These are phyloP conservation scores for Effrenium voratum DNA, from an alignment of 73 alveolate genomes.

Conservation along the genomic window DNA sequence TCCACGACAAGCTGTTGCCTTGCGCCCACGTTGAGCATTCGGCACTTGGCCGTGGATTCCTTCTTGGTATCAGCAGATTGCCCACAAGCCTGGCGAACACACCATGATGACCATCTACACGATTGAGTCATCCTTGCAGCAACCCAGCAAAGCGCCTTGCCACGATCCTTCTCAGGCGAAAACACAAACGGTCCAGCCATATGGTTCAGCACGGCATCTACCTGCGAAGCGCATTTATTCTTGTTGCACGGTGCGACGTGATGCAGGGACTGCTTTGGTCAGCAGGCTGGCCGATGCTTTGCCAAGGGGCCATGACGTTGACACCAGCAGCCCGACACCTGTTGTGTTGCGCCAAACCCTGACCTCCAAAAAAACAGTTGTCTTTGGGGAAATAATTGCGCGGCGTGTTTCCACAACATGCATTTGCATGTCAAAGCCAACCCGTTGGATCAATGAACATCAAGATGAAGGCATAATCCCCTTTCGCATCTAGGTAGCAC, in stretches of 20 bases:
- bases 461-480: neutral
- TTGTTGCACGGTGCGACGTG: neutral
- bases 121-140: neutral
- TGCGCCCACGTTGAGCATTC: neutral
- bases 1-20: neutral
- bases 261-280: neutral
- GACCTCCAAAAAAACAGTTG: neutral
- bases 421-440: neutral
- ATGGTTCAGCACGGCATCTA: slow-evolving; percentile 55
- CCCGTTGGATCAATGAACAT: neutral
- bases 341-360: neutral
- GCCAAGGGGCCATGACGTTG: slow-evolving; percentile 40
- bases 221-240: neutral
- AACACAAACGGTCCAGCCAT: slow-evolving; percentile 59
- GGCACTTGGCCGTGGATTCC: slow-evolving; percentile 27
- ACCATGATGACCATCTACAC: neutral
- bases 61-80: slow-evolving; percentile 6
- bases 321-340: slow-evolving; percentile 9
- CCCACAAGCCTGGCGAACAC: neutral
- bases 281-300: neutral
- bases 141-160: neutral
- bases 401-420: neutral
- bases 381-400: neutral
- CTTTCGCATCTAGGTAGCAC: neutral
- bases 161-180: slow-evolving; percentile 44